Evolutionary conservation across 352 stramenopile species (phyloP).

Genomic region (Globisporangium orthogonon): DNA sequence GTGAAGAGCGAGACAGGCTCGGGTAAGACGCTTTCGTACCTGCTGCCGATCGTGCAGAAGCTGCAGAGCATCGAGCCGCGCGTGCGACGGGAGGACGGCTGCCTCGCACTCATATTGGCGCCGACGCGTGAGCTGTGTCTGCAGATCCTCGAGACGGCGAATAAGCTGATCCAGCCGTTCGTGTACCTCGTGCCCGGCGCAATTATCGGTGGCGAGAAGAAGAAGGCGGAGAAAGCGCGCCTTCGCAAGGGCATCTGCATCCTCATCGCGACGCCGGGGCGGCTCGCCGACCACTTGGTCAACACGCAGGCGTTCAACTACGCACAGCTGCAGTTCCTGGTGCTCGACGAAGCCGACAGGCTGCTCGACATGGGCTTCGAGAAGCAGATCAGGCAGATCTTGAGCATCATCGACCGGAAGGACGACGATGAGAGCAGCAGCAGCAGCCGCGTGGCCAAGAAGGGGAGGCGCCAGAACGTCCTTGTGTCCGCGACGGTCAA

Average conservation of each 20-base stretch:
- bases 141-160: conserved; percentile 94
- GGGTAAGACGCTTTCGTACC: conserved; percentile 95
- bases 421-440: conserved; percentile 28
- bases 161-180: conserved; percentile 92
- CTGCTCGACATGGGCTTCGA: conserved; percentile 99
- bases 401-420: conserved; percentile 92
- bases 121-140: conserved; percentile 93
- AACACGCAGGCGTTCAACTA: conserved; percentile 92
- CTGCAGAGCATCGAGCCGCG: conserved; percentile 64
- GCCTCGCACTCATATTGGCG: conserved; percentile 89
- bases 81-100: conserved; percentile 80
- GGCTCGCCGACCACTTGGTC: conserved; percentile 95
- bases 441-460: background rate
- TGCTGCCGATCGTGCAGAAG: conserved; percentile 93
- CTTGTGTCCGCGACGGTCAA: conserved; percentile 88
- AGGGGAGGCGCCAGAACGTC: conserved; percentile 53
- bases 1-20: conserved; percentile 95
- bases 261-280: conserved; percentile 95
- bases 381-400: conserved; percentile 98
- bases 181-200: conserved; percentile 82
- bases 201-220: conserved; percentile 94
- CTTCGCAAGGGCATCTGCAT: conserved; percentile 93
- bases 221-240: conserved; percentile 84
- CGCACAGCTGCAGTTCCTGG: conserved; percentile 88
- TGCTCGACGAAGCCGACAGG: conserved; percentile 98